phyloP scores from a whole-genome alignment of 2,329 filamentous ascomycete genomes.

The Leptographium lundbergii region DNA sequence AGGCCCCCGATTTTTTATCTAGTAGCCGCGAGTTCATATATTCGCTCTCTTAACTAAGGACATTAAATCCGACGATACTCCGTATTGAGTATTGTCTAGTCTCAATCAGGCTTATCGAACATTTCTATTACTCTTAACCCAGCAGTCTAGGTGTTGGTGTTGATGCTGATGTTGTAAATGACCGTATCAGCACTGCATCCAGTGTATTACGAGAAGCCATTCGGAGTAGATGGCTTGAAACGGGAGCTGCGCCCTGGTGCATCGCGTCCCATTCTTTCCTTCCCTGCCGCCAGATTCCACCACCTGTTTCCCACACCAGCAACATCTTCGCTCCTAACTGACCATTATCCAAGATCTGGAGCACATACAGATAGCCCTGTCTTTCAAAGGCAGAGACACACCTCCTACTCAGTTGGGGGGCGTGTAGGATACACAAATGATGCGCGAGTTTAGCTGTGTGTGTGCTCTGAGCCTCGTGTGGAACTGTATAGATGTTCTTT shows the following conservation, averaged over 20 bases:
- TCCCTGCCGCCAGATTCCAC: no score
- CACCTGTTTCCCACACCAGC: no score
- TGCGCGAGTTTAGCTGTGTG: not conserved
- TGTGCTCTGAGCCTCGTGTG: not conserved
- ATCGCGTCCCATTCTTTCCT: no score
- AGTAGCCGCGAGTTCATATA: no score
- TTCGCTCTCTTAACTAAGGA: not conserved
- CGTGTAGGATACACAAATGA: no score
- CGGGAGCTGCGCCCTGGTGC: not conserved
- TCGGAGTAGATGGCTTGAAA: not conserved
- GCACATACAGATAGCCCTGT: no score
- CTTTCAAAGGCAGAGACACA: no score
- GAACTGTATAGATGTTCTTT: not conserved
- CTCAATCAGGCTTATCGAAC: not conserved
- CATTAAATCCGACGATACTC: not conserved
- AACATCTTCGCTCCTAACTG: no score
- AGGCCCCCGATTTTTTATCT: no score
- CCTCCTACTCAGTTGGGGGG: no score
- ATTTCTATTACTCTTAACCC: not conserved
- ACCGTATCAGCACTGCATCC: not conserved
- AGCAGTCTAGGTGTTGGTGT: not conserved
- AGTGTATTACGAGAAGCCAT: not conserved
- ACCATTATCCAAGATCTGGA: no score
- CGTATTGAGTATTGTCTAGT: no score
- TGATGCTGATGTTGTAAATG: not conserved